phyloP scores from a whole-genome alignment of 805 yeast genomes.

The Spencermartinsiella europaea region DNA sequence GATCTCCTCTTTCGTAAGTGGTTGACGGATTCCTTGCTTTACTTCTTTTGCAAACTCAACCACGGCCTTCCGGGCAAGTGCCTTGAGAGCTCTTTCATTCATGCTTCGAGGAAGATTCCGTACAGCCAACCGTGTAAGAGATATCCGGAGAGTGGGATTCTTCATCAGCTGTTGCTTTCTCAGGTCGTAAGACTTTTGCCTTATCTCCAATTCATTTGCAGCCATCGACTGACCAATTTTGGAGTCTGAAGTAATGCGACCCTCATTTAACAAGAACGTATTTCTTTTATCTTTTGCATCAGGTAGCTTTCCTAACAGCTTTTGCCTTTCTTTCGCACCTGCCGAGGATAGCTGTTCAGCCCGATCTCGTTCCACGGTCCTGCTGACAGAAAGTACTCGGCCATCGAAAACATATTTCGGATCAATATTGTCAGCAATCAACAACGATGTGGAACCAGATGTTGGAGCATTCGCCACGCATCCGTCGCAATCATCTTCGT shows the following conservation, averaged over 20 bases:
- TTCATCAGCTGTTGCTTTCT: slow-evolving; percentile 87
- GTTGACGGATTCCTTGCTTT: slow-evolving; percentile 65
- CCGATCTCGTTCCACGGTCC: slow-evolving; percentile 81
- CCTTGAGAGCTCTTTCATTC: slow-evolving; percentile 83
- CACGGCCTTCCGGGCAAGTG: slow-evolving; percentile 88
- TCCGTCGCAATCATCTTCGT: slow-evolving; percentile 54
- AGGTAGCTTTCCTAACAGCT: slow-evolving; percentile 72
- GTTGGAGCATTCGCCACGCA: slow-evolving; percentile 80
- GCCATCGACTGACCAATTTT: slow-evolving; percentile 67
- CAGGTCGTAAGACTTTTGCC: slow-evolving; percentile 81
- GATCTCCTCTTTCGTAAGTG: slow-evolving; percentile 83
- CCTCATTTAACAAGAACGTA: slow-evolving; percentile 84
- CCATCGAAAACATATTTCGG: slow-evolving; percentile 87
- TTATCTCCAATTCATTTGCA: slow-evolving; percentile 70
- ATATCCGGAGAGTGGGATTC: slow-evolving; percentile 85
- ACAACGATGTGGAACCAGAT: slow-evolving; percentile 48
- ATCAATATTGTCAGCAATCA: slow-evolving; percentile 88
- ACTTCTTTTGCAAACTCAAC: slow-evolving; percentile 93
- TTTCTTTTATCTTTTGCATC: slow-evolving; percentile 80
- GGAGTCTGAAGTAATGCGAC: slow-evolving; percentile 77
- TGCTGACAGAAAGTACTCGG: slow-evolving; percentile 74
- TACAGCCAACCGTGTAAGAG: slow-evolving; percentile 91
- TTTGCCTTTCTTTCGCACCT: slow-evolving; percentile 68
- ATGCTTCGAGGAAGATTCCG: slow-evolving; percentile 91
- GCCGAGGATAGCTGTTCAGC: slow-evolving; percentile 71